Conservation (phyloP, 2,329 filamentous ascomycete species). For the Sclerotinia borealis region DNA sequence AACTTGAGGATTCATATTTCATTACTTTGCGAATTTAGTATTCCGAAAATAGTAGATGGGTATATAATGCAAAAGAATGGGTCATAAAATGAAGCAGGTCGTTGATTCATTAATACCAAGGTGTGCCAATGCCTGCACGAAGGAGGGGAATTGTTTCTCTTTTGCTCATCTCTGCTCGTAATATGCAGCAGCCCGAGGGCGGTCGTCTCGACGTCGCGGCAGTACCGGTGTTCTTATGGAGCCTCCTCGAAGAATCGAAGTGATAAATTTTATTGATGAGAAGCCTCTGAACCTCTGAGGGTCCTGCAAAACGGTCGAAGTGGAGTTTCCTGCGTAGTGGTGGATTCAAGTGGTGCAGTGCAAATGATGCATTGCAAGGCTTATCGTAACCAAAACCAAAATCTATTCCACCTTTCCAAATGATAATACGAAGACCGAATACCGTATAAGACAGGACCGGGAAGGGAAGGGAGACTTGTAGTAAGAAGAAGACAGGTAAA, state of each 20-base stretch:
- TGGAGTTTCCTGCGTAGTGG: slow-evolving; percentile 8
- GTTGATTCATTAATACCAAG: slow-evolving; percentile 23
- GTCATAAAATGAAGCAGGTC: slow-evolving; percentile 17
- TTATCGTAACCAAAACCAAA: background rate
- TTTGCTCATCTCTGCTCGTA: slow-evolving; percentile 31
- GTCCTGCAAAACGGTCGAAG: slow-evolving; percentile 4
- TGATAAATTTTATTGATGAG: background rate
- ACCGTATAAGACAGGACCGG: too few species aligned
- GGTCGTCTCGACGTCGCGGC: slow-evolving; percentile 7
- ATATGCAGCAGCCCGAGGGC: slow-evolving; percentile 12
- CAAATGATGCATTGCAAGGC: slow-evolving; percentile 10
- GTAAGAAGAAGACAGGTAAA: background rate
- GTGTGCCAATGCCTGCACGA: slow-evolving; percentile 34
- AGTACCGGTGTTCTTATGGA: background rate
- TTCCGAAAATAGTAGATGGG: slow-evolving; percentile 13
- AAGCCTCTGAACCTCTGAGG: slow-evolving; percentile 4
- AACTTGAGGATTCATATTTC: slow-evolving; percentile 44
- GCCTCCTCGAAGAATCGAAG: background rate
- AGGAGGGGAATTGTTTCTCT: slow-evolving; percentile 28
- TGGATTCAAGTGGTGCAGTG: background rate
- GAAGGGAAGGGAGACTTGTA: too few species aligned
- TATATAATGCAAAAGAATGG: slow-evolving; percentile 17
- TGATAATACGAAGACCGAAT: too few species aligned
- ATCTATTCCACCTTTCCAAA: too few species aligned
- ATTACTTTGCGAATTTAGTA: slow-evolving; percentile 17